Percentiles rank a stretch among this genome's conserved stretches.
phyloP scores from a whole-genome alignment of 2,329 filamentous ascomycete genomes.

The Apiospora phragmitis region DNA sequence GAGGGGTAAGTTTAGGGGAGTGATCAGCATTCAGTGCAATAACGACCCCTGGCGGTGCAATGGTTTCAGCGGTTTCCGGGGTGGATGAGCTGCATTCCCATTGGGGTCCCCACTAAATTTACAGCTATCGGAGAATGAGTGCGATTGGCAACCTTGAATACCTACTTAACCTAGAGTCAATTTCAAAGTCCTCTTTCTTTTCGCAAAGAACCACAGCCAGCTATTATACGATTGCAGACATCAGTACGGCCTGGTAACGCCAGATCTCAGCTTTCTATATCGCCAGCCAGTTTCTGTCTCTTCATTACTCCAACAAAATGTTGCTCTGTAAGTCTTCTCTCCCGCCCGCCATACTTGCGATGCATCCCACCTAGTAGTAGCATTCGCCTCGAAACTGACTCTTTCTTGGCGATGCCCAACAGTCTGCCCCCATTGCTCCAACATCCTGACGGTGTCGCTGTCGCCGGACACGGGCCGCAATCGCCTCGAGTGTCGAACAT shows the following conservation, averaged over 20 bases:
- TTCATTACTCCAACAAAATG: background rate
- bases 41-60: slow-evolving; percentile 13
- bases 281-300: background rate
- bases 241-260: background rate
- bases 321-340: slow-evolving; percentile 15
- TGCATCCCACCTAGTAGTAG: slow-evolving; percentile 21
- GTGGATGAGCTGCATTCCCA: slow-evolving; percentile 15
- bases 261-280: no score
- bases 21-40: background rate
- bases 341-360: slow-evolving; percentile 11
- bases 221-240: background rate
- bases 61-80: slow-evolving; percentile 25
- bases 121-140: background rate
- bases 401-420: background rate
- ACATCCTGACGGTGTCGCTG: slow-evolving; percentile 74
- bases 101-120: slow-evolving; percentile 15
- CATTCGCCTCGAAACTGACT: background rate
- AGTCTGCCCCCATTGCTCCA: slow-evolving; percentile 85
- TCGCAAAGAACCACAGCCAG: background rate
- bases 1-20: background rate
- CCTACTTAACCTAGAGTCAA: no score
- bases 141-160: background rate
- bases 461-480: slow-evolving; percentile 60
- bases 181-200: background rate
- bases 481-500: slow-evolving; percentile 92